Conservation (phyloP, 2,329 filamentous ascomycete species). For the Incumbomyces delicatus region DNA sequence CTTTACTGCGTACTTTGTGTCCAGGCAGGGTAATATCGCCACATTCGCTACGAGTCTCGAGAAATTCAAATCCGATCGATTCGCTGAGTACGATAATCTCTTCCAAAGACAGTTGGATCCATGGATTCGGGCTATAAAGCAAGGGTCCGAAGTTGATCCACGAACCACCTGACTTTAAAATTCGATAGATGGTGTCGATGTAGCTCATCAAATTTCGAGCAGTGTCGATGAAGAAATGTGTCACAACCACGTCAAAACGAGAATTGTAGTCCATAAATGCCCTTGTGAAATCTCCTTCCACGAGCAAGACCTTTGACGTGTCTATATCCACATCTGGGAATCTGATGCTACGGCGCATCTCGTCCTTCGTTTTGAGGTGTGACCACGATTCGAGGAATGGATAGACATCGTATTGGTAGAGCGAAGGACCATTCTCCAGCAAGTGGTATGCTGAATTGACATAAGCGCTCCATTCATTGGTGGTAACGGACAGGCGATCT, state of each 20-base stretch:
- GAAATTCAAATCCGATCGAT: slow-evolving; percentile 43
- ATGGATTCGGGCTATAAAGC: slow-evolving; percentile 53
- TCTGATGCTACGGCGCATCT: slow-evolving; percentile 38
- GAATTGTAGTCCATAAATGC: slow-evolving; percentile 21
- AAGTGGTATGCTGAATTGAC: slow-evolving; percentile 48
- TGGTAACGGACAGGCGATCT: slow-evolving; percentile 41
- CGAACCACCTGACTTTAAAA: slow-evolving; percentile 65
- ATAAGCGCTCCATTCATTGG: slow-evolving; percentile 51
- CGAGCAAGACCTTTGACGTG: slow-evolving; percentile 33
- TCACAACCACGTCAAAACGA: slow-evolving; percentile 68
- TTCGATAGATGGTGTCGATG: slow-evolving; percentile 68
- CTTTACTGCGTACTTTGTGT: slow-evolving; percentile 30
- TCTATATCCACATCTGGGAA: slow-evolving; percentile 37
- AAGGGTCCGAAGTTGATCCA: slow-evolving; percentile 86
- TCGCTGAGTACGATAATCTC: slow-evolving; percentile 43
- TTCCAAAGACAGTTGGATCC: slow-evolving; percentile 47
- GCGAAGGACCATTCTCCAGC: slow-evolving; percentile 28
- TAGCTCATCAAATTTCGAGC: slow-evolving; percentile 88
- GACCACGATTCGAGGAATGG: slow-evolving; percentile 50
- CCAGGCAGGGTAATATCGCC: slow-evolving; percentile 27
- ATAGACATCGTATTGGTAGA: slow-evolving; percentile 29
- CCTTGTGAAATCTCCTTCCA: slow-evolving; percentile 50
- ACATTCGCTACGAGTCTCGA: slow-evolving; percentile 29
- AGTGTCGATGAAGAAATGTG: slow-evolving; percentile 94
- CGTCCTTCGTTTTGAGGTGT: slow-evolving; percentile 41